A percentile compares a stretch with the other conserved stretches of the same genome.
Evolutionary conservation across 2,329 filamentous ascomycete genomes (phyloP).

Genomic region (Zymoseptoria tritici): DNA sequence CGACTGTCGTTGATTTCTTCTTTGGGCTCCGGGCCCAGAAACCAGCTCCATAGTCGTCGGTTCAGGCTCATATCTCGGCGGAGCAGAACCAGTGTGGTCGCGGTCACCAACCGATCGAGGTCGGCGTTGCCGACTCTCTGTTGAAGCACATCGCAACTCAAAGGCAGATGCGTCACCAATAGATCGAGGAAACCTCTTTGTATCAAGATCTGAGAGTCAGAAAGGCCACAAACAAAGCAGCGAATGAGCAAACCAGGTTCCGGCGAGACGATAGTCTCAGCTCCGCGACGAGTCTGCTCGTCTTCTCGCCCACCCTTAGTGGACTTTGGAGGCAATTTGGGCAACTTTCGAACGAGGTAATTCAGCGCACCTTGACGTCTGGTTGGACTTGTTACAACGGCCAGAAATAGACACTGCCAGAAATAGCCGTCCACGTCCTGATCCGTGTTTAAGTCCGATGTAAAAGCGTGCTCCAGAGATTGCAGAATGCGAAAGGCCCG

Average conservation of each 20-base stretch:
- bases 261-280: slow-evolving; percentile 67
- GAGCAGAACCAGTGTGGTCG: slow-evolving; percentile 79
- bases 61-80: slow-evolving; percentile 96
- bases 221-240: slow-evolving; percentile 83
- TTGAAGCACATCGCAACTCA: slow-evolving; percentile 76
- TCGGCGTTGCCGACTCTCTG: slow-evolving; percentile 59
- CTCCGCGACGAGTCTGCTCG: not conserved
- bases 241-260: slow-evolving; percentile 86
- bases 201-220: slow-evolving; percentile 80
- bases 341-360: slow-evolving; percentile 72
- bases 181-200: slow-evolving; percentile 92
- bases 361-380: slow-evolving; percentile 80
- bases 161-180: slow-evolving; percentile 78
- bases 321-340: slow-evolving; percentile 51
- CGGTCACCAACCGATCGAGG: slow-evolving; percentile 70
- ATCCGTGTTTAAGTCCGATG: slow-evolving; percentile 41
- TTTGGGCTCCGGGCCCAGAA: slow-evolving; percentile 68
- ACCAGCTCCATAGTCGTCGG: slow-evolving; percentile 89
- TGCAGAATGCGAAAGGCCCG: slow-evolving; percentile 72
- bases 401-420: slow-evolving; percentile 96
- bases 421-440: slow-evolving; percentile 63
- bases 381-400: slow-evolving; percentile 81
- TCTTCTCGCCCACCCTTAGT: not conserved
- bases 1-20: slow-evolving; percentile 24
- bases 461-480: slow-evolving; percentile 64